Evolutionary conservation across 1,284 basidiomycete genomes (phyloP).

Genomic region (Fomes fomentarius): DNA sequence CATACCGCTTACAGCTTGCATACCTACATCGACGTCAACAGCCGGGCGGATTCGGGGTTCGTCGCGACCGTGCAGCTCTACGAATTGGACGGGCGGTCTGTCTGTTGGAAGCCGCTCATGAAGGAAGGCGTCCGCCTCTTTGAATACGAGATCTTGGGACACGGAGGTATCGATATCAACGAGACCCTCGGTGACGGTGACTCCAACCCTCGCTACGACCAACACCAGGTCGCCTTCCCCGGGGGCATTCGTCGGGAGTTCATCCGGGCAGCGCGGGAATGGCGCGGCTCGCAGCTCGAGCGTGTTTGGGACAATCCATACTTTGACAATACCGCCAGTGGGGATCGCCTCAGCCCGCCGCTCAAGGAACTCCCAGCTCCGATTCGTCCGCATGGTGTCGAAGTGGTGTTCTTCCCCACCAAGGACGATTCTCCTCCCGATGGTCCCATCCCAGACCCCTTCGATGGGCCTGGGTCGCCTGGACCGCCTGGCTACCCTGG

Average conservation of each 20-base stretch:
- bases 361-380: neutral
- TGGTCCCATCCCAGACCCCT: too few species aligned
- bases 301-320: neutral
- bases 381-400: neutral
- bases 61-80: too few species aligned
- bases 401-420: neutral
- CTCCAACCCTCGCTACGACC: neutral
- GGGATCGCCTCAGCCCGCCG: neutral
- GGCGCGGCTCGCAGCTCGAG: neutral
- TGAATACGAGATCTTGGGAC: neutral
- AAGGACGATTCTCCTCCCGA: too few species aligned
- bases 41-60: too few species aligned
- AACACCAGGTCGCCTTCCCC: neutral
- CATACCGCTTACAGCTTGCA: too few species aligned
- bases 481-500: too few species aligned
- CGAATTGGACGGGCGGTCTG: too few species aligned
- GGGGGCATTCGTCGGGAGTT: neutral
- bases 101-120: neutral
- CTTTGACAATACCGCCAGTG: neutral
- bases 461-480: too few species aligned
- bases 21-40: too few species aligned
- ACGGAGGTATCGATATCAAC: neutral
- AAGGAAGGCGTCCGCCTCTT: neutral
- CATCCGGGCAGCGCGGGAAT: neutral
- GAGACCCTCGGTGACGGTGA: neutral